phyloP scores from a whole-genome alignment of 768 basidiomycete genomes.

The Russula dissimulans region DNA sequence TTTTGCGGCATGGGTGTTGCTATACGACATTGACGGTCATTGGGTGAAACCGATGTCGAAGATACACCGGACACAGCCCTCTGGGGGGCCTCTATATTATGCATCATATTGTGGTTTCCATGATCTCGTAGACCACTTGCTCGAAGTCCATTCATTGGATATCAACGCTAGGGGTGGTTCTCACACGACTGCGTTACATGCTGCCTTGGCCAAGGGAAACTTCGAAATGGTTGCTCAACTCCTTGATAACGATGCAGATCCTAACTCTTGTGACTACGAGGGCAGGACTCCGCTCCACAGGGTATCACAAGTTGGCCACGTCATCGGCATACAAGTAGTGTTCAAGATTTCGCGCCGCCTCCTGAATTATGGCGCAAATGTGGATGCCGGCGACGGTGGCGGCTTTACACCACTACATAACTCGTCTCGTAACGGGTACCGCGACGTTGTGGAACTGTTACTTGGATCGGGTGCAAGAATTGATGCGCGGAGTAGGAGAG shows the following conservation, averaged over 20 bases:
- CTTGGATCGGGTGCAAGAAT: too few relatives aligned
- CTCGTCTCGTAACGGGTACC: neutral
- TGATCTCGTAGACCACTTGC: neutral
- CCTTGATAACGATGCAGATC: neutral
- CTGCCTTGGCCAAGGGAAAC: too few relatives aligned
- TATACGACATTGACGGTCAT: neutral
- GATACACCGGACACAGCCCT: neutral
- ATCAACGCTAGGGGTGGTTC: too few relatives aligned
- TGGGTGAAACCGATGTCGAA: neutral
- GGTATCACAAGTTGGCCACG: neutral
- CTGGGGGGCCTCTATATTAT: neutral
- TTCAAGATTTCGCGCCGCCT: neutral
- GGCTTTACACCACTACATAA: neutral
- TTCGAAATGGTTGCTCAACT: too few relatives aligned
- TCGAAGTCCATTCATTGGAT: neutral
- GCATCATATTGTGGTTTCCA: neutral
- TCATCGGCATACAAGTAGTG: too few relatives aligned
- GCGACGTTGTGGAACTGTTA: neutral
- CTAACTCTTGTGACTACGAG: too few relatives aligned
- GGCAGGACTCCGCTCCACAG: neutral
- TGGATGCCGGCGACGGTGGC: neutral
- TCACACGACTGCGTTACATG: too few relatives aligned
- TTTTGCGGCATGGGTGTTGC: neutral
- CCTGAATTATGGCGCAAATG: neutral
- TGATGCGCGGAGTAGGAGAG: too few relatives aligned